These are phyloP conservation scores for Fusarium globosum DNA, from an alignment of 2,329 filamentous ascomycete genomes.

Conservation along the genomic window DNA sequence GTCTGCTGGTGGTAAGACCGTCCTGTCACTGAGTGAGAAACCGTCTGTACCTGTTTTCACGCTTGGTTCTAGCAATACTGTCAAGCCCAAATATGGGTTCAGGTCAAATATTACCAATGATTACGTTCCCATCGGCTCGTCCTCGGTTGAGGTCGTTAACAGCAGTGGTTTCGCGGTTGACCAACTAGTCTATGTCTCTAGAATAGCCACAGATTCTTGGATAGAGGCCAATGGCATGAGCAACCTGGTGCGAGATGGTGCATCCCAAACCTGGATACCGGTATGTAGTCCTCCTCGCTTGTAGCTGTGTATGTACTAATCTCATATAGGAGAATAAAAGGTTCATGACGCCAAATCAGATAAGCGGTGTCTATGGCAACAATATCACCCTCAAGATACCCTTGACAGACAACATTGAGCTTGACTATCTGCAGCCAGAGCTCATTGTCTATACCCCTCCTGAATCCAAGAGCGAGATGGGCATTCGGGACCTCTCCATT, in stretches of 20 bases:
- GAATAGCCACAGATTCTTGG: slow-evolving; percentile 27
- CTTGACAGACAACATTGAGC: slow-evolving; percentile 33
- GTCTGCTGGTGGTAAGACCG: background rate
- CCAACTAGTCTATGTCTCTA: slow-evolving; percentile 30
- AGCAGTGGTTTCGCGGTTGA: background rate
- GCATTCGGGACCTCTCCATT: slow-evolving; percentile 22
- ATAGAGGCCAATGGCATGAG: slow-evolving; percentile 32
- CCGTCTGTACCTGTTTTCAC: slow-evolving; percentile 26
- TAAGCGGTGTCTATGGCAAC: slow-evolving; percentile 21
- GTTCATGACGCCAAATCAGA: slow-evolving; percentile 23
- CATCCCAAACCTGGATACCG: slow-evolving; percentile 33
- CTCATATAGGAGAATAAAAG: slow-evolving; percentile 3
- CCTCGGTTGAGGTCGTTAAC: background rate
- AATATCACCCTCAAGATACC: slow-evolving; percentile 31
- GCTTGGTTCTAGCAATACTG: slow-evolving; percentile 1
- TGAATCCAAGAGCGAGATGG: slow-evolving; percentile 21
- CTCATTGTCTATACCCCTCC: slow-evolving; percentile 28
- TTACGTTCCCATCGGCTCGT: slow-evolving; percentile 31
- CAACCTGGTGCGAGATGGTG: slow-evolving; percentile 12
- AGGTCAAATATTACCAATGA: slow-evolving; percentile 30
- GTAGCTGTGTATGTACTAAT: background rate
- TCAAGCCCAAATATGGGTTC: background rate
- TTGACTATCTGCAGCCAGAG: slow-evolving; percentile 17
- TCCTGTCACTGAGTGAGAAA: background rate
- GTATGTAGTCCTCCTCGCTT: background rate